Base-by-base conservation (phyloP, 2,329 filamentous ascomycete species). In the Phaeosphaeriaceae sp. region DNA sequence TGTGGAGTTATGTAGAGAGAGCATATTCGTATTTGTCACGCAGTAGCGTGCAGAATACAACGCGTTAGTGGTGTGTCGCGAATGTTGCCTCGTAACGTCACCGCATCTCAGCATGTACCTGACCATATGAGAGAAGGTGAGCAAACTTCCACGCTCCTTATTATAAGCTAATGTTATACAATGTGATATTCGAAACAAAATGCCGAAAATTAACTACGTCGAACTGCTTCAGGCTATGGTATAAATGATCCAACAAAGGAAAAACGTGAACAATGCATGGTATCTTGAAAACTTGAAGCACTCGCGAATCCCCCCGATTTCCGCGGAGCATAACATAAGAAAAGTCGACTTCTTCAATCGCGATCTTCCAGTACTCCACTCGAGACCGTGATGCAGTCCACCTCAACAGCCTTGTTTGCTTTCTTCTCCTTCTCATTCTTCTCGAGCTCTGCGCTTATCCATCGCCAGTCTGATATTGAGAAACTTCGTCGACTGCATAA, bases 381-480 rank as follows among this genome's bases (percentile, higher is more conserved):
- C 3, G 63, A 66, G 22, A 58, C 59, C 23, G 59, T 63, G 13
- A 46, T 54, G 17, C 57, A 59, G n/a, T 59, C 57, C 13, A 49
- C 57, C 17, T 54, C 52, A 32, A 61, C 63, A 1, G 60, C 55
- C 24, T 50, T 53, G 15, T 30, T 53, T 21, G 53, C 49, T n/a
- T 40, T 40, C 35, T 40, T 40, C 35, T n/a, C 35, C 24, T 21
- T 47, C 11, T 56, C 55, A 7, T 47, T 51, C 6, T 52, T 44
- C 32, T 66, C 56, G 26, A 66, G 46, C 21, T 56, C 56, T 2
- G 56, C 61, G 30, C 54, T 57, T 26, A 66, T 66, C 64, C 64
- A 66, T 28, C 61, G 57, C 64, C 64, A 66, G 23, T 66, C 64
- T 24, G 64, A 64, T 30, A 66, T 64, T 2, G 64, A 66, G 51